Conservation (phyloP, 345 rosid genomes). For the Turnera subulata region DNA sequence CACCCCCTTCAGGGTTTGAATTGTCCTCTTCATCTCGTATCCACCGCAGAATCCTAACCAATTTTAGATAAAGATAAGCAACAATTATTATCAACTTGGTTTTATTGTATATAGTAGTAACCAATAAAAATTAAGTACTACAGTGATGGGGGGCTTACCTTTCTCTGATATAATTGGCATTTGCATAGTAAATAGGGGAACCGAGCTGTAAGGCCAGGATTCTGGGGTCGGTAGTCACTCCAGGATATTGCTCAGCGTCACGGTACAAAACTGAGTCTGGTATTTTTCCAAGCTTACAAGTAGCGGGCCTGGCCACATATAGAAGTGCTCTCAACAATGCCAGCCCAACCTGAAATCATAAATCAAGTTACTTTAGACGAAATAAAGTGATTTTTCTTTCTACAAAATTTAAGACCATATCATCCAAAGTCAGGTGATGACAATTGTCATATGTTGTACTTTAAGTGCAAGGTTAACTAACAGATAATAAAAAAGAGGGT, state of each 20-base stretch:
- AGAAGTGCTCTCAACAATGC: slow-evolving; percentile 62
- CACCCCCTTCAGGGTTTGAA: slow-evolving; percentile 22
- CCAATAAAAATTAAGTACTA: background rate
- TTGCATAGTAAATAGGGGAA: slow-evolving; percentile 86
- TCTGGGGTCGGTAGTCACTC: slow-evolving; percentile 36
- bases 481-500: too few species aligned
- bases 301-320: slow-evolving; percentile 69
- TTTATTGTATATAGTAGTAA: too few species aligned
- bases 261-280: slow-evolving; percentile 53
- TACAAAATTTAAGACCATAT: too few species aligned
- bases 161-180: slow-evolving; percentile 62
- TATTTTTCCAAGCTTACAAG: slow-evolving; percentile 66
- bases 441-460: too few species aligned
- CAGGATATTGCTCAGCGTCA: slow-evolving; percentile 69
- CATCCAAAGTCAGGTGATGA: too few species aligned
- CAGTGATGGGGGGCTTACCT: slow-evolving; percentile 29
- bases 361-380: too few species aligned
- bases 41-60: slow-evolving; percentile 55
- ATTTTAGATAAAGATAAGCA: background rate
- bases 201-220: slow-evolving; percentile 66
- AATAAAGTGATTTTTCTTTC: too few species aligned
- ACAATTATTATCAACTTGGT: too few species aligned
- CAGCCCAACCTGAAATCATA: slow-evolving; percentile 41
- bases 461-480: too few species aligned
- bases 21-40: slow-evolving; percentile 45